Evolutionary conservation across 2,329 filamentous ascomycete genomes (phyloP).

Genomic region (Fusarium pseudonygamai): DNA sequence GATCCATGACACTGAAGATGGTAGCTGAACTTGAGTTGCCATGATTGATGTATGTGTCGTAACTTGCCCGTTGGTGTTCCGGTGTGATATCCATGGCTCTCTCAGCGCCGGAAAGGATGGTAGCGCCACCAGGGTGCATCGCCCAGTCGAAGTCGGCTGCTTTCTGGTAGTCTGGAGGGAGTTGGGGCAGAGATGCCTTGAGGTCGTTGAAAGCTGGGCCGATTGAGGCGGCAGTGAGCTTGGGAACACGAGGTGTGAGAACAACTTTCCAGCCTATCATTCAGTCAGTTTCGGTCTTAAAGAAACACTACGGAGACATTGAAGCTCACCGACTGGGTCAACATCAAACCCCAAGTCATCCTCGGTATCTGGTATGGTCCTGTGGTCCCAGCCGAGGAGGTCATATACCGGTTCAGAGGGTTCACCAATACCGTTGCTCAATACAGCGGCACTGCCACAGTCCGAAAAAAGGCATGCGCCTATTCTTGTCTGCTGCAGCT

Average conservation of each 20-base stretch:
- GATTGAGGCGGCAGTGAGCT: constrained; percentile 62
- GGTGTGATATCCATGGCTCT: constrained; percentile 64
- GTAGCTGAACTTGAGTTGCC: constrained; percentile 77
- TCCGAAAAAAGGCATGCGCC: constrained; percentile 75
- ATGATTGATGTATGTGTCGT: constrained; percentile 73
- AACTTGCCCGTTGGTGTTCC: constrained; percentile 75
- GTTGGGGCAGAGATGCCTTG: constrained; percentile 55
- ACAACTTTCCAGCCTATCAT: constrained; percentile 71
- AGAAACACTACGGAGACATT: too few species aligned
- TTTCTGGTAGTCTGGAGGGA: constrained; percentile 56
- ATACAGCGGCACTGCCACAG: constrained; percentile 71
- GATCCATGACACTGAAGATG: constrained; percentile 73
- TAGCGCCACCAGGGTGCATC: constrained; percentile 74
- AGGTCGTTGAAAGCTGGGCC: constrained; percentile 64
- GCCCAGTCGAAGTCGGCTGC: constrained; percentile 76
- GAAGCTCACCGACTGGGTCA: constrained; percentile 63
- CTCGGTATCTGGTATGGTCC: constrained; percentile 69
- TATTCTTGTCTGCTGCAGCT: constrained; percentile 69
- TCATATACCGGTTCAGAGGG: constrained; percentile 61
- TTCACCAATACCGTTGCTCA: constrained; percentile 70
- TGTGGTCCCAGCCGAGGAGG: constrained; percentile 72
- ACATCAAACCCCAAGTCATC: constrained; percentile 72
- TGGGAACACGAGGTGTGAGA: constrained; percentile 68
- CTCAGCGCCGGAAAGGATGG: constrained; percentile 72
- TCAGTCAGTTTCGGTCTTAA: constrained; percentile 24